phyloP scores from a whole-genome alignment of 257 asterid species.

The Rauvolfia tetraphylla region DNA sequence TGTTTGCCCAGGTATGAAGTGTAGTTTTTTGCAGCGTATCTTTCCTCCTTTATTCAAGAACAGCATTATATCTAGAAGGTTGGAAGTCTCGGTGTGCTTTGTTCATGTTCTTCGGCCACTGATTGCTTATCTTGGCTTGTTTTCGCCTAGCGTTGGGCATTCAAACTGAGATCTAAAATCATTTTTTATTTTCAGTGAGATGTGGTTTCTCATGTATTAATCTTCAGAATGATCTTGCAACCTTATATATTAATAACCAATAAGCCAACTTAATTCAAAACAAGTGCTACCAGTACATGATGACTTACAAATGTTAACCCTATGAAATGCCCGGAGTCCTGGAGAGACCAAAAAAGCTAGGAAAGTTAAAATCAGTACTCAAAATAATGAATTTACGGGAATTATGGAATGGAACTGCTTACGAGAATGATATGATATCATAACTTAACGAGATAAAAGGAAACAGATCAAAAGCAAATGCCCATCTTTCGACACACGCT shows the following conservation, averaged over 20 bases:
- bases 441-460: no score
- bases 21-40: slow-evolving; percentile 16
- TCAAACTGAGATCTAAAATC: slow-evolving; percentile 10
- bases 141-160: slow-evolving; percentile 18
- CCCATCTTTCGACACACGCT: neutral
- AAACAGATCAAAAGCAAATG: no score
- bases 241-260: neutral
- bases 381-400: neutral
- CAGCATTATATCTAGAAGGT: slow-evolving; percentile 17
- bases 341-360: neutral
- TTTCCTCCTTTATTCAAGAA: slow-evolving; percentile 23
- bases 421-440: neutral
- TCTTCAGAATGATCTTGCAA: slow-evolving; percentile 5
- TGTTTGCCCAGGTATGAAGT: slow-evolving; percentile 14
- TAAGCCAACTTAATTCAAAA: neutral
- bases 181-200: neutral
- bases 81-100: slow-evolving; percentile 9
- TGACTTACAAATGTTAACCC: neutral
- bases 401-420: neutral
- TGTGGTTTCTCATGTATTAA: slow-evolving; percentile 7
- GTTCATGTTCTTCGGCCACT: slow-evolving; percentile 10
- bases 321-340: neutral
- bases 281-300: neutral
- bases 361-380: neutral
- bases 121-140: slow-evolving; percentile 27